Evolutionary conservation across 2,329 filamentous ascomycete genomes (phyloP), one percentile per base, ranked within the genome.

Genomic region (Claviceps citrina): DNA sequence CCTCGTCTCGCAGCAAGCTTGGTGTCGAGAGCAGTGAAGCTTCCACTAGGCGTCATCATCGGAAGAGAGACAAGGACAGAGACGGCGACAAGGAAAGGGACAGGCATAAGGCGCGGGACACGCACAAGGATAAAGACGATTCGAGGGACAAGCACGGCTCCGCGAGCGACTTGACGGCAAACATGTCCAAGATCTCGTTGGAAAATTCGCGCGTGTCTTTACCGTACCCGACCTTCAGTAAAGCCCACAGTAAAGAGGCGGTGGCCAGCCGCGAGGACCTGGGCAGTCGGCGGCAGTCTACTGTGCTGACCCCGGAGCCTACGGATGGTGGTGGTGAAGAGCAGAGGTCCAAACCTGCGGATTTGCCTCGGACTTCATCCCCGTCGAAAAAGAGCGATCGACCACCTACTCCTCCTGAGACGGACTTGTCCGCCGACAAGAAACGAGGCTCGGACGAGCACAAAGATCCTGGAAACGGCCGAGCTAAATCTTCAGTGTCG

Each of bases 231-330:
- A 70, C 71, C 9, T 85, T 93, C 60, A 91, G 83, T 62, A 95
- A 93, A 62, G 82, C 82, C 10, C 84, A 93, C 59, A 93, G 85
- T 67, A 91, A 86, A 59, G 89, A 95, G 63, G 75, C 77, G 33
- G 74, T 94, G 40, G 70, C 75, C 47, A 78, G 75, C 54, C 66
- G 66, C 39, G 72, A 78, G 34, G 67, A 73, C 39, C 48, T 72
- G 36, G 55, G 60, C 16, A 43, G 48, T 7, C 49, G 43, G 15
- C 41, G 35, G 16, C 41, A 41, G 19, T 57, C 53, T 46, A 59
- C 75, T 40, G 70, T 70, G 1, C 57, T 69, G 36, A 86, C 82
- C 1, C 82, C 82, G 15, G 80, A 85, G 44, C 69, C 79, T 18
- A 85, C 81, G 18, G 81, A 85, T 52, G 50, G 83, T 18, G 75